Conservation (phyloP, 148 eudicot genomes). For the Pouteria glomerata region DNA sequence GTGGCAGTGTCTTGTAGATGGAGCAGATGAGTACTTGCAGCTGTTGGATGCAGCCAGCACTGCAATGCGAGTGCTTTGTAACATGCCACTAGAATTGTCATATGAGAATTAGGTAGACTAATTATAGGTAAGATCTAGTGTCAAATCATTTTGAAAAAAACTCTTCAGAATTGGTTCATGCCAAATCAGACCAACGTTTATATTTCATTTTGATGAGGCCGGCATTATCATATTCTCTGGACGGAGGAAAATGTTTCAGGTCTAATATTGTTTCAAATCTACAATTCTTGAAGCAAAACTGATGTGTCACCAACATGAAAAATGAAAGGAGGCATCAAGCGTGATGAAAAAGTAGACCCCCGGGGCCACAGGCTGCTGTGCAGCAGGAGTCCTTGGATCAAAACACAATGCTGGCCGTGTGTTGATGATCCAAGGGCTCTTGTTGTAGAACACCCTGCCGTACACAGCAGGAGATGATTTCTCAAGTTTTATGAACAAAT, state of each 20-base stretch:
- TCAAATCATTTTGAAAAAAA: slow-evolving; percentile 7
- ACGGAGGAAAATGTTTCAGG: not conserved
- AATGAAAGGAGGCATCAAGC: no score
- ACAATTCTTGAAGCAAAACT: no score
- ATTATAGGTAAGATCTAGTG: not conserved
- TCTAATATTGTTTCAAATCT: not conserved
- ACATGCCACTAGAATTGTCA: slow-evolving; percentile 57
- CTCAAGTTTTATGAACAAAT: no score
- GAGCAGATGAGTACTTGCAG: slow-evolving; percentile 98
- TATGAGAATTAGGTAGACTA: slow-evolving; percentile 24
- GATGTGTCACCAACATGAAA: no score
- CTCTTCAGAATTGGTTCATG: slow-evolving; percentile 12
- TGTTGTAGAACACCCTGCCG: no score
- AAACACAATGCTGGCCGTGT: no score
- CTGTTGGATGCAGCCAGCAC: slow-evolving; percentile 76
- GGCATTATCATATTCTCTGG: not conserved
- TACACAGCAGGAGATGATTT: no score
- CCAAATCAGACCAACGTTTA: not conserved
- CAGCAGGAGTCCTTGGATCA: no score
- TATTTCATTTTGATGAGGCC: not conserved
- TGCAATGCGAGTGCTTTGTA: slow-evolving; percentile 58
- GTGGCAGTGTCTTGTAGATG: slow-evolving; percentile 83
- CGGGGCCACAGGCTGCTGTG: no score
- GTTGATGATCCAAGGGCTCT: no score
- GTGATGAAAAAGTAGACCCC: no score